Conservation (phyloP, 768 basidiomycete genomes). For the Sutorius australiensis region DNA sequence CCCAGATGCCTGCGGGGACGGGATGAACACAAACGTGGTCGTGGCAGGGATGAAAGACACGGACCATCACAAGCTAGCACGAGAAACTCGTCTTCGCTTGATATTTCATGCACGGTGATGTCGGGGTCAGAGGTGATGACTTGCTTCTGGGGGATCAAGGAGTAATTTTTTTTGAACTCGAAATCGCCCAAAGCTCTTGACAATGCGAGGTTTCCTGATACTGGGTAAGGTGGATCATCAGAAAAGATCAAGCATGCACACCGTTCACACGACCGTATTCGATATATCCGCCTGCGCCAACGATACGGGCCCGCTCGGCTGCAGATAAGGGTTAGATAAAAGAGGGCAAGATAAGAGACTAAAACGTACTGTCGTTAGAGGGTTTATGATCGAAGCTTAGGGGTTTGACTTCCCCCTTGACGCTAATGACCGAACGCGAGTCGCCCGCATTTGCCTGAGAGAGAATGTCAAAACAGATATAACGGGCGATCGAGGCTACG, state of each 20-base stretch:
- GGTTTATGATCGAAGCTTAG: conserved; percentile 97
- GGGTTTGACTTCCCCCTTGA: conserved; percentile 82
- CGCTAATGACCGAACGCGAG: conserved; percentile 83
- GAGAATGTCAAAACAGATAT: not conserved
- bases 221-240: not conserved
- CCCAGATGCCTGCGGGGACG: conserved; percentile 84
- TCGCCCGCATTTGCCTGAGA: conserved; percentile 95
- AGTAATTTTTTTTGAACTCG: conserved; percentile 94
- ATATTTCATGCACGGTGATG: conserved; percentile 73
- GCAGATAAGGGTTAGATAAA: conserved; percentile 6
- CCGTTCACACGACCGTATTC: conserved; percentile 98
- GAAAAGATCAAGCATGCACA: conserved; percentile 29
- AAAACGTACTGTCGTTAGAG: conserved; percentile 65
- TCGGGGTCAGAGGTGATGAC: conserved; percentile 96
- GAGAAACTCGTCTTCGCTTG: conserved; percentile 91
- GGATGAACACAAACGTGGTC: conserved; percentile 4
- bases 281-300: conserved; percentile 89
- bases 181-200: conserved; percentile 97
- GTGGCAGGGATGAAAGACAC: conserved; percentile 16
- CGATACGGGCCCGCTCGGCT: conserved; percentile 86
- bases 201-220: conserved; percentile 86
- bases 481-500: conserved; percentile 8
- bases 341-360: not conserved
- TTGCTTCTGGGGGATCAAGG: conserved; percentile 80
- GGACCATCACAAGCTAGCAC: conserved; percentile 96